phyloP scores from a whole-genome alignment of 1,284 basidiomycete species.

The Coniophora puteana region DNA sequence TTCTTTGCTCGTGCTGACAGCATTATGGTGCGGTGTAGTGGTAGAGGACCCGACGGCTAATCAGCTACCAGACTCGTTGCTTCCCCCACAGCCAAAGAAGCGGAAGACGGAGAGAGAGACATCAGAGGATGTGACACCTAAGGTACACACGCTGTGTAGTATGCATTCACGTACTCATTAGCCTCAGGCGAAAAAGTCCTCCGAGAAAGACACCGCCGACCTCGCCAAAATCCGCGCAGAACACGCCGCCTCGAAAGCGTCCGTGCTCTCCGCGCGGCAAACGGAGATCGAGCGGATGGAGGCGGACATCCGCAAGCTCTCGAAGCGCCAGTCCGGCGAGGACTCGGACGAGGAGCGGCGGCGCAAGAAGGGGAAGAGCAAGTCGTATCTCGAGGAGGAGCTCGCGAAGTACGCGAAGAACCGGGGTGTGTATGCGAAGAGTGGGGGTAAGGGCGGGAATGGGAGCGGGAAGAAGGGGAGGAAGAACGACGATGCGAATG shows the following conservation, averaged over 20 bases:
- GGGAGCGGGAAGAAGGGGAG: conserved; percentile 25
- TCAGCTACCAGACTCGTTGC: conserved; percentile 18
- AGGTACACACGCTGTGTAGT: conserved; percentile 10
- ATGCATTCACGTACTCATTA: neutral
- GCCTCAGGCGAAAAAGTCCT: conserved; percentile 28
- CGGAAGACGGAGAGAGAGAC: conserved; percentile 9
- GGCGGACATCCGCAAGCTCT: conserved; percentile 77
- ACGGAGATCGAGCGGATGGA: conserved; percentile 87
- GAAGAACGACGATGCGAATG: conserved; percentile 71
- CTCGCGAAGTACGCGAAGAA: conserved; percentile 74
- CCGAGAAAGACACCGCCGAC: conserved; percentile 45
- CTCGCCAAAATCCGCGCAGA: conserved; percentile 70
- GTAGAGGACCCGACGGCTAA: conserved; percentile 38
- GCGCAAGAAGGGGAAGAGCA: conserved; percentile 61
- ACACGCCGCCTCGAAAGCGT: conserved; percentile 64
- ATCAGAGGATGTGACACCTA: conserved; percentile 7
- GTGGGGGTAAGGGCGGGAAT: too few relatives aligned
- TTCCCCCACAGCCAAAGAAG: conserved; percentile 15
- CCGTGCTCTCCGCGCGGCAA: conserved; percentile 58
- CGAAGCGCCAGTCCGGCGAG: conserved; percentile 45
- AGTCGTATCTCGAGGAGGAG: conserved; percentile 76
- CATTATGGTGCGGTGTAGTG: conserved; percentile 37
- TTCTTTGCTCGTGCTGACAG: neutral
- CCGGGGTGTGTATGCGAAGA: conserved; percentile 58
- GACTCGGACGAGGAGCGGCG: conserved; percentile 58